Base-by-base conservation (phyloP, 164 flowering plant genomes). In the Houttuynia cordata region DNA sequence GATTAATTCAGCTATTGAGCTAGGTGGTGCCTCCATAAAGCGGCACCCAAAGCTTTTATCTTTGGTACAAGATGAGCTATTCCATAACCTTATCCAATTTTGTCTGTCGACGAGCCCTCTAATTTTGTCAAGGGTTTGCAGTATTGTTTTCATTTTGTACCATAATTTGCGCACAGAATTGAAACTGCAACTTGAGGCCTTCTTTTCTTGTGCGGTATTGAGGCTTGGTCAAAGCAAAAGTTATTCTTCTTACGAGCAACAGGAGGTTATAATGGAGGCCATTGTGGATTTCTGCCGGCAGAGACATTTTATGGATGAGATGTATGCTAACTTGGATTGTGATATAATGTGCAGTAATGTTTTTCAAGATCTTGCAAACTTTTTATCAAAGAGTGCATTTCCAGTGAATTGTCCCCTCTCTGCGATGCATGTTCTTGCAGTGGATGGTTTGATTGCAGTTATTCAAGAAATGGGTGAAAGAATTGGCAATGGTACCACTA, bases 281-380 rank as follows among this genome's bases (percentile, higher is more conserved):
- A 73, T 76, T 52, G 79, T 76, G 24, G 79, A 76, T 60, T 73
- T 76, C 63, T 76, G 79, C 67, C 64, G 76, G 74, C 79, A 73
- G 62, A 70, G 63, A 24, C 24, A 70, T 34, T 76, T 76, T 67
- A 71, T 72, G 75, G 68, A 60, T 0, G 79, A 76, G 69, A 73
- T 76, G 79, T 76, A 73, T 61, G 79, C 79, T 24, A 76, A 76
- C 66, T 68, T 76, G 58, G 79, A 76, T 56, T 76, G 75, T 66
- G 79, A 76, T 53, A 70, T 76, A 49, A 66, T 73, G 7, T 73
- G 79, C 59, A 59, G 53, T 51, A 73, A 76, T 53, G 70, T 68
- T 4, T 76, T 73, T 64, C 76, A 73, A 68, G 76, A 76, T 37
- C 74, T 76, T 42, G 74, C 74, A 12, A 68, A 72, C 62, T 34